Base-by-base conservation (phyloP, 2,329 filamentous ascomycete genomes). In the Pseudogymnoascus sp. region DNA sequence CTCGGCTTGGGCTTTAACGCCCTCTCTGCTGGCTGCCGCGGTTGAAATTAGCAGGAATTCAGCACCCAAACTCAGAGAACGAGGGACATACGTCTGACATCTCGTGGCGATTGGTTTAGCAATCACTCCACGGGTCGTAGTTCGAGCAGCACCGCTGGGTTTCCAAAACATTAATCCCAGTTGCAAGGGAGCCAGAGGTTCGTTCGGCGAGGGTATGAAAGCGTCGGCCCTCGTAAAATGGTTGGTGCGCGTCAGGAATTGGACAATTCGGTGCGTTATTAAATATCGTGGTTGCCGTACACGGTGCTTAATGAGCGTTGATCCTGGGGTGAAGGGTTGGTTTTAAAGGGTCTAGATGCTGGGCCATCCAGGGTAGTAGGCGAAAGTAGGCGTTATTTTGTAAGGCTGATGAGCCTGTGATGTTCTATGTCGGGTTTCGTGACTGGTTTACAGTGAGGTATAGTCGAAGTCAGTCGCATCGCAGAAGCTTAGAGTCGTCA, bases 1-100 rank as follows among this genome's bases (percentile, higher is more conserved):
- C 70, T 69, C 69, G 71, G 67, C 65, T 69, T 71, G 17, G 71
- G 69, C 61, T 68, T 66, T 21, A 71, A 65, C 50, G 63, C 60
- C 58, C 68, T 65, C 61, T 63, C 64, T 62, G 47, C 63, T 62
- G 70, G 63, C 69, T 71, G 33, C 37, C 4, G 33, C 57, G n/a
- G n/a, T 33, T 50, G 44, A 17, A n/a, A 8, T 50, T 50, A 50
- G 44, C 44, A 50, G 26, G 44, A n/a, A 50, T 50, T 50, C 44
- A 13, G 6, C 11, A 11, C 8, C 26, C 31, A 1, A 8, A 5
- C 13, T 10, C 8, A 17, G 44, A 50, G 44, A 7, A 50, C 4
- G 26, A 24, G 26, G 44, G 29, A 11, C 44, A 17, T 50, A 50
- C 44, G 44, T 50, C 44, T 50, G 44, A 50, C 44, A 50, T 50